These are phyloP conservation scores for Trichoderma virens DNA, from an alignment of 495 filamentous ascomycete species.

Conservation along the genomic window DNA sequence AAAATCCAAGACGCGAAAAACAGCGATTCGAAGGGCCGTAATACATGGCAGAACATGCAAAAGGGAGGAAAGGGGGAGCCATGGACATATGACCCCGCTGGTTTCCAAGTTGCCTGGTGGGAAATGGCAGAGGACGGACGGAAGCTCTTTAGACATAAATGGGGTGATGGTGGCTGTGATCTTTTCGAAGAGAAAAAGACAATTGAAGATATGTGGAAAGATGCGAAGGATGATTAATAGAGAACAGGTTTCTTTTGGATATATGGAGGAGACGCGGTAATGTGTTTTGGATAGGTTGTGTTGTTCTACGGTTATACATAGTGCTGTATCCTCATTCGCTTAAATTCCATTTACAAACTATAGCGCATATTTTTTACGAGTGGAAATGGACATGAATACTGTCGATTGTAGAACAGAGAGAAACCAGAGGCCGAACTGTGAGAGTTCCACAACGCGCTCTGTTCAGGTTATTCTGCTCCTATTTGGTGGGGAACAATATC, in stretches of 20 bases:
- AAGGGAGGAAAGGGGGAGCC: slow-evolving; percentile 53
- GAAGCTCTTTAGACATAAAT: slow-evolving; percentile 46
- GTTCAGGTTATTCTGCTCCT: no score
- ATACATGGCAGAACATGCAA: slow-evolving; percentile 53
- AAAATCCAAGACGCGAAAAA: slow-evolving; percentile 24
- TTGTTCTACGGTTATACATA: not conserved
- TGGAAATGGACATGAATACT: no score
- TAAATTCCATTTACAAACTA: no score
- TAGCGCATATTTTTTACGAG: no score
- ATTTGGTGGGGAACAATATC: no score
- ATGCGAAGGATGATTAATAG: not conserved
- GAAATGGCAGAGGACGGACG: slow-evolving; percentile 47
- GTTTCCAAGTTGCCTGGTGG: slow-evolving; percentile 44
- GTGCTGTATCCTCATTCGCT: not conserved
- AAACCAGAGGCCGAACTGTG: no score
- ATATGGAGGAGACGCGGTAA: not conserved
- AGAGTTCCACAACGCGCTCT: no score
- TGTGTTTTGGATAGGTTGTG: not conserved
- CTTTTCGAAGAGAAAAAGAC: slow-evolving; percentile 23
- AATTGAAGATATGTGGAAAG: not conserved
- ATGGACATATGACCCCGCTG: slow-evolving; percentile 47
- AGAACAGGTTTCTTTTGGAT: not conserved
- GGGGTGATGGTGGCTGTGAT: slow-evolving; percentile 49
- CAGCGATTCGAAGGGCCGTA: slow-evolving; percentile 40
- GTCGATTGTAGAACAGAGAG: no score